Evolutionary conservation across 148 eudicot species (phyloP).

Genomic region (Hydrangea macrophylla): DNA sequence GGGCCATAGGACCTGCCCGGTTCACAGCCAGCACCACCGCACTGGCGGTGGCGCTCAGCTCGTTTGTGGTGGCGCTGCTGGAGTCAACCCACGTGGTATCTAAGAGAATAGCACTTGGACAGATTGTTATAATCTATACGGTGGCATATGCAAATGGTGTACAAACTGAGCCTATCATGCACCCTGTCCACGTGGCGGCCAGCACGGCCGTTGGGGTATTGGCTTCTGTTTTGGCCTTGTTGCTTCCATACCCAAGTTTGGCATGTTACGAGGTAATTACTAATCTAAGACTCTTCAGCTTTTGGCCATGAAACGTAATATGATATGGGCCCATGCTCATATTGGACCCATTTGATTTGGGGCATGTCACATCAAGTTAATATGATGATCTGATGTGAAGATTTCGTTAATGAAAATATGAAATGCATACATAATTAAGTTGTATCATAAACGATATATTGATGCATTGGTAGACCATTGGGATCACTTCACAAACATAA

Average conservation of each 20-base stretch:
- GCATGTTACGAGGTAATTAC: slow-evolving; percentile 62
- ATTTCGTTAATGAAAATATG: no score
- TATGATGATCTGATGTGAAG: no score
- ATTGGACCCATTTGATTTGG: no score
- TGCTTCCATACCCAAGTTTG: slow-evolving; percentile 61
- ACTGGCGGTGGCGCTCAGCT: slow-evolving; percentile 33
- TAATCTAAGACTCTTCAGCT: not conserved
- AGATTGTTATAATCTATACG: slow-evolving; percentile 60
- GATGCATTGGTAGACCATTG: no score
- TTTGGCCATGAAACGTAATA: no score
- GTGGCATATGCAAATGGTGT: slow-evolving; percentile 44
- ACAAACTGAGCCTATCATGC: slow-evolving; percentile 49
- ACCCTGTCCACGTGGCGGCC: slow-evolving; percentile 68
- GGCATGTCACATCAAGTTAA: no score
- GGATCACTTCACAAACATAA: no score
- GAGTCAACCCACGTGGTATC: slow-evolving; percentile 45
- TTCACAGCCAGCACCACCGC: slow-evolving; percentile 46
- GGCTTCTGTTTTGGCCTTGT: slow-evolving; percentile 63
- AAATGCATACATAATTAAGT: no score
- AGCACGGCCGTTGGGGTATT: slow-evolving; percentile 71
- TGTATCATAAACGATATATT: no score
- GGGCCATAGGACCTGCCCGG: slow-evolving; percentile 47
- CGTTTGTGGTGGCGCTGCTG: slow-evolving; percentile 57
- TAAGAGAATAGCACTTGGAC: slow-evolving; percentile 72
- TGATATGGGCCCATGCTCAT: no score